phyloP scores from a whole-genome alignment of 1,139 yeast species.

The Lodderomyces pseudojiufengensis region DNA sequence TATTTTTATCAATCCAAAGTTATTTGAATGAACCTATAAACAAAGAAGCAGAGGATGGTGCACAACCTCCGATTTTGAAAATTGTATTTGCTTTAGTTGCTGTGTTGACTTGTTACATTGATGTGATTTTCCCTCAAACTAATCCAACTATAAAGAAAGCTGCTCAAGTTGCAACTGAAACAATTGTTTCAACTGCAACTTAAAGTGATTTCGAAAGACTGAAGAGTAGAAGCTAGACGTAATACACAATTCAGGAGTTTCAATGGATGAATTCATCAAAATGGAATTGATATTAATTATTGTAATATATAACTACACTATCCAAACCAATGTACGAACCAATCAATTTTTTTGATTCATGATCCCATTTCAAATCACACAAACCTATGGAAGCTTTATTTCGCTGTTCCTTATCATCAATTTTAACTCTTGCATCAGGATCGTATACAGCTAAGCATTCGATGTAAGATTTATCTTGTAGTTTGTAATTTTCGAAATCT shows the following conservation, averaged over 20 bases:
- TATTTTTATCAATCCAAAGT: conserved; percentile 50
- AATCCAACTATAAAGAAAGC: conserved; percentile 26
- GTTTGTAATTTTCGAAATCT: conserved; percentile 10
- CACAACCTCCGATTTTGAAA: conserved; percentile 42
- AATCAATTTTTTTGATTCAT: conserved; percentile 27
- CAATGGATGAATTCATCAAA: no score
- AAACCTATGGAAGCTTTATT: conserved; percentile 29
- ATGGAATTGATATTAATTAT: no score
- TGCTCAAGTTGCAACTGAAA: conserved; percentile 17
- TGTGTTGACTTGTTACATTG: conserved; percentile 52
- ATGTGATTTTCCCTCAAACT: conserved; percentile 38
- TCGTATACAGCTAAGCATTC: conserved; percentile 1
- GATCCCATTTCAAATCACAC: conserved; percentile 45
- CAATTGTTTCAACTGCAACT: conserved; percentile 16
- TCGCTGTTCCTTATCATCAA: conserved; percentile 6
- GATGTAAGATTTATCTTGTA: conserved; percentile 15
- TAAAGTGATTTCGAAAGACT: no score
- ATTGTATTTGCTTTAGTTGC: conserved; percentile 46
- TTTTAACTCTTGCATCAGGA: background rate
- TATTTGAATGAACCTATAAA: conserved; percentile 48
- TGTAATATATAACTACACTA: conserved; percentile 26
- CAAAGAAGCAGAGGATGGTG: conserved; percentile 18
- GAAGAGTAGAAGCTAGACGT: no score
- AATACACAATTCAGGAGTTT: no score
- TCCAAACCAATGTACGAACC: conserved; percentile 42